Evolutionary conservation across 306 rosid genomes (phyloP).

Genomic region (Albizia julibrissin): DNA sequence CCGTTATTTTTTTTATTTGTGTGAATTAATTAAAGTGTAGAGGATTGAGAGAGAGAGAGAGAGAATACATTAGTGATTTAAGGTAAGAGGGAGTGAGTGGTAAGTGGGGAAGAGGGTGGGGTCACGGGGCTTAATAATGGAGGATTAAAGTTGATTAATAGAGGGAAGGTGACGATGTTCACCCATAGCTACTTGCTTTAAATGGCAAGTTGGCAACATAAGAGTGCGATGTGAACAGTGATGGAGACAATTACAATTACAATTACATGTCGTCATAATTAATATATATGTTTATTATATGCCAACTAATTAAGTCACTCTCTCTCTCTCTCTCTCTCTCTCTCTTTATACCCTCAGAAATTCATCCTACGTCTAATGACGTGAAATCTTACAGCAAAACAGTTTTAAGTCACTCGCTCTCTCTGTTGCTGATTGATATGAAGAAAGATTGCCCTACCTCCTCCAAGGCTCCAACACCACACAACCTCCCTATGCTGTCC

Average conservation of each 20-base stretch:
- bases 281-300: neutral
- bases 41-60: no score
- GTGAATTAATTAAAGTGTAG: no score
- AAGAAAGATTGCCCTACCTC: no score
- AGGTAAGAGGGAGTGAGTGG: neutral
- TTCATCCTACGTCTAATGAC: no score
- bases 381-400: no score
- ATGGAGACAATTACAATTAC: neutral
- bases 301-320: neutral
- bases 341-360: no score
- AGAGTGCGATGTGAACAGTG: neutral
- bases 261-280: neutral
- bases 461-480: no score
- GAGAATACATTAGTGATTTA: no score
- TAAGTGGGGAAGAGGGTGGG: neutral
- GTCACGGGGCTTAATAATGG: neutral
- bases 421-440: no score
- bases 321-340: neutral
- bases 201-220: neutral
- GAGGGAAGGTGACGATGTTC: neutral
- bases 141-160: neutral
- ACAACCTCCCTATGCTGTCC: no score
- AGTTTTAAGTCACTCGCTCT: neutral
- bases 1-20: fast-evolving
- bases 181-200: neutral